Conservation (phyloP, 2,329 filamentous ascomycete genomes). For the Penicillium sp. region DNA sequence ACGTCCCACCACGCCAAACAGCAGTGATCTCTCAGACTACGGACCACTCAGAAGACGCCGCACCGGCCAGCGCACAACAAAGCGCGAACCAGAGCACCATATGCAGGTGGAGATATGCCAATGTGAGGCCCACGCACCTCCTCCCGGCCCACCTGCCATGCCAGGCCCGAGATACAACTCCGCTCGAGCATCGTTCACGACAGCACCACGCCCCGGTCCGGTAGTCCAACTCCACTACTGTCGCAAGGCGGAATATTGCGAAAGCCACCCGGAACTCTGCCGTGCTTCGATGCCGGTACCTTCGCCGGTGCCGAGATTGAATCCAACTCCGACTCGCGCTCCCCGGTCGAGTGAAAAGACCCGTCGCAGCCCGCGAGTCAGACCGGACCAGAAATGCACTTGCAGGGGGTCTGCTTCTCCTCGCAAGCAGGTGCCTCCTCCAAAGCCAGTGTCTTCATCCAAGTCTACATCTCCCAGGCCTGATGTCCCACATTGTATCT, state of each 20-base stretch:
- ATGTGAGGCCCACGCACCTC: neutral
- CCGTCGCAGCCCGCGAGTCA: neutral
- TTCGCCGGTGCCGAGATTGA: neutral
- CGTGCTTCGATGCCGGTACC: neutral
- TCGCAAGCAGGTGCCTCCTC: neutral
- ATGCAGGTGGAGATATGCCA: neutral
- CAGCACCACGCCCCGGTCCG: neutral
- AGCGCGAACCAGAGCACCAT: neutral
- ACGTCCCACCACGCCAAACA: neutral
- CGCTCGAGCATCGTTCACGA: neutral
- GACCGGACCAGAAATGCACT: neutral
- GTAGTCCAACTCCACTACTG: neutral
- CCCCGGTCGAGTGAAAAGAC: neutral
- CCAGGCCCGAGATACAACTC: neutral
- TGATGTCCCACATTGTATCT: neutral
- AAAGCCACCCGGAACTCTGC: conserved; percentile 1
- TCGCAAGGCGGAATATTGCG: conserved; percentile 2
- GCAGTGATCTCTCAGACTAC: conserved; percentile 5
- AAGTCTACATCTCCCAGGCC: neutral
- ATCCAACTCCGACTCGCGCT: neutral
- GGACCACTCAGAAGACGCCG: neutral
- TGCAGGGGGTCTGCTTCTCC: neutral
- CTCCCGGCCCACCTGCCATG: neutral
- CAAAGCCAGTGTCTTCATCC: neutral
- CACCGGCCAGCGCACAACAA: neutral